Evolutionary conservation across 2,329 filamentous ascomycete species (phyloP), one percentile per base, ranked within the genome.

Genomic region (Aspergillus unguis): DNA sequence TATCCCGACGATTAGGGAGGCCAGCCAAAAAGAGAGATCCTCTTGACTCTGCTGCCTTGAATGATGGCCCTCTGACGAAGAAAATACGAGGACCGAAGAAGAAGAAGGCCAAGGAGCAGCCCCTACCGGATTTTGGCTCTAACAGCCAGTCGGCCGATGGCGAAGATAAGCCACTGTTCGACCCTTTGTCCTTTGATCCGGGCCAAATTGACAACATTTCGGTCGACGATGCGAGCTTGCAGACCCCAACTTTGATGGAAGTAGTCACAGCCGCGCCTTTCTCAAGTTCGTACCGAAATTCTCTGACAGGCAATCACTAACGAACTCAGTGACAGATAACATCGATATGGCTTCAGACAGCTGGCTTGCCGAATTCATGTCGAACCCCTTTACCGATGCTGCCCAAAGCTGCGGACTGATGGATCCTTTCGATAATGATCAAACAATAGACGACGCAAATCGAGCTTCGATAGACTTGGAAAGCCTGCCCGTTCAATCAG

Each of bases 1-100:
- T 71, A 37, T 71, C 69, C 6, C 59, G 67, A 8, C 65, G 67
- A 10, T 44, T 71, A 3, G 69, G 69, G 10, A 55, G 69, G 31
- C 68, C 69, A 1, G 65, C 67, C 1, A 71, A 70, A 49, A 70
- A 65, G 46, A 65, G 59, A 53, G 58, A 61, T 25, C 31, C 31
- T 9, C 41, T 55, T 4, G 55, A 52, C 9, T 44, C 38, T 23
- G 37, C 37, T 4, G 26, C 43, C 9, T 35, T 42, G 27, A 44
- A 7, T 7, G 46, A 52, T 4, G 41, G 48, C 8, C 45, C 44
- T 32, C 5, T 32, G 4, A 53, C 43, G 32, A 56, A 55, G 38
- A 59, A 45, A n/a, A n/a, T 36, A 28, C 44, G 57, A 2, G 40
- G 41, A 3, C 53, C 53, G 7, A 59, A 52, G 25, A 58, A 54